Conservation (phyloP, 164 flowering plant genomes). For the Berberis vulgaris region DNA sequence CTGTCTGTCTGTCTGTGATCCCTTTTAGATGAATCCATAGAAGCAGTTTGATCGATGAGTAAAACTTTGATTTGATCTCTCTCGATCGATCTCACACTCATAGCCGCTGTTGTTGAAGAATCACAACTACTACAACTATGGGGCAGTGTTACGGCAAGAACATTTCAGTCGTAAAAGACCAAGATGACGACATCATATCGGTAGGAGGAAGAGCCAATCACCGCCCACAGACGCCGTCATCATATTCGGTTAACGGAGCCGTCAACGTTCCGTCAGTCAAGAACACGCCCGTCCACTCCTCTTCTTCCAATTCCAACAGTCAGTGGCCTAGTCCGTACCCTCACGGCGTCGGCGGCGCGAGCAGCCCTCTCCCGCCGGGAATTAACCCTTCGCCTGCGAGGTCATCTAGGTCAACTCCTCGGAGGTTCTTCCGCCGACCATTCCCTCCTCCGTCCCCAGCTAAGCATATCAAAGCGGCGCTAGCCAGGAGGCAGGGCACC, state of each 20-base stretch:
- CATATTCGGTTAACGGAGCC: not conserved
- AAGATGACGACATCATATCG: slow-evolving; percentile 7
- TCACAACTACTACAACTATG: slow-evolving; percentile 20
- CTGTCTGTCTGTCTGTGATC: too few relatives aligned
- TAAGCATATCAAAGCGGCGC: slow-evolving; percentile 79
- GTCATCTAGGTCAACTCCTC: slow-evolving; percentile 62
- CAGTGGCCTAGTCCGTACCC: slow-evolving; percentile 75
- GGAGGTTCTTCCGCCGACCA: slow-evolving; percentile 64
- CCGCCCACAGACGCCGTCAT: not conserved
- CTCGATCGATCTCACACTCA: too few relatives aligned
- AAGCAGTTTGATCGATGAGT: too few relatives aligned
- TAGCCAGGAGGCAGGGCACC: slow-evolving; percentile 69
- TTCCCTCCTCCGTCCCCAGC: slow-evolving; percentile 98
- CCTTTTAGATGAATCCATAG: too few relatives aligned
- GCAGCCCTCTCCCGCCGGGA: slow-evolving; percentile 56
- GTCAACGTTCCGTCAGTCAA: not conserved
- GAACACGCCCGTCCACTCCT: slow-evolving; percentile 12
- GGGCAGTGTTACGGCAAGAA: slow-evolving; percentile 80
- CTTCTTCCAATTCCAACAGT: slow-evolving; percentile 20
- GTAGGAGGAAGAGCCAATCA: not conserved
- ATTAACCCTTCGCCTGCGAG: slow-evolving; percentile 76
- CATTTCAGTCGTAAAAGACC: slow-evolving; percentile 15
- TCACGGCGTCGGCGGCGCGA: slow-evolving; percentile 1
- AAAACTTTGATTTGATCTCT: too few relatives aligned
- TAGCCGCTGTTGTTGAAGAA: not conserved